Evolutionary conservation across 192 early-diverging fungal species (phyloP).

Genomic region (Podila clonocystis): DNA sequence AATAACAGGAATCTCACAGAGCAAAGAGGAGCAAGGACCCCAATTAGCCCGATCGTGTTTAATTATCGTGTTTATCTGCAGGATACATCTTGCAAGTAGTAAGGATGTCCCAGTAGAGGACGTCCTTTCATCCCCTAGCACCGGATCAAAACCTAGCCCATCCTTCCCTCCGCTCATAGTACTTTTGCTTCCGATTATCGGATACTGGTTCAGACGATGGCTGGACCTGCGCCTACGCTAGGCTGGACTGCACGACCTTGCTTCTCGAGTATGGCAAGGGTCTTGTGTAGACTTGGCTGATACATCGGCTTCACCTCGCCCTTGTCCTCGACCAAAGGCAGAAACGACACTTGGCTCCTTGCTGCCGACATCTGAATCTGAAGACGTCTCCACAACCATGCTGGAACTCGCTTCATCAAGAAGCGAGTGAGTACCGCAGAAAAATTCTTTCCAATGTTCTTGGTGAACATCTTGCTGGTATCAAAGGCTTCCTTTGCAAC

Average conservation of each 20-base stretch:
- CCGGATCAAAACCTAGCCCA: too few species aligned
- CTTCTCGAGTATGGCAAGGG: neutral
- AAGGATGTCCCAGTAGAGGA: too few species aligned
- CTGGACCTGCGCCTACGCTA: neutral
- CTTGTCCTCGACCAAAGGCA: neutral
- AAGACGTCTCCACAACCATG: neutral
- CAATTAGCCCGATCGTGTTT: too few species aligned
- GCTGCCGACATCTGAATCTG: neutral
- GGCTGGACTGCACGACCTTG: neutral
- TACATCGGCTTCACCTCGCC: neutral
- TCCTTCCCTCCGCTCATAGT: too few species aligned
- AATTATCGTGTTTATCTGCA: too few species aligned
- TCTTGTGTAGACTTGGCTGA: neutral
- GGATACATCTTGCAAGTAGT: too few species aligned
- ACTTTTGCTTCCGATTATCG: neutral
- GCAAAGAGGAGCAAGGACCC: too few species aligned
- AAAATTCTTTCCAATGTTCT: constrained; percentile 4
- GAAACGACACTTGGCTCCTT: neutral
- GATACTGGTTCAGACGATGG: neutral
- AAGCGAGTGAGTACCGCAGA: neutral
- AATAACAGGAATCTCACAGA: too few species aligned
- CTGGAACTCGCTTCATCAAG: neutral
- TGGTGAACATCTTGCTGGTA: constrained; percentile 3
- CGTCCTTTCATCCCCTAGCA: too few species aligned
- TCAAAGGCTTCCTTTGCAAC: constrained; percentile 4